Evolutionary conservation across 2,329 filamentous ascomycete genomes (phyloP), one percentile per base, ranked within the genome.

Genomic region (Fusarium piperis): DNA sequence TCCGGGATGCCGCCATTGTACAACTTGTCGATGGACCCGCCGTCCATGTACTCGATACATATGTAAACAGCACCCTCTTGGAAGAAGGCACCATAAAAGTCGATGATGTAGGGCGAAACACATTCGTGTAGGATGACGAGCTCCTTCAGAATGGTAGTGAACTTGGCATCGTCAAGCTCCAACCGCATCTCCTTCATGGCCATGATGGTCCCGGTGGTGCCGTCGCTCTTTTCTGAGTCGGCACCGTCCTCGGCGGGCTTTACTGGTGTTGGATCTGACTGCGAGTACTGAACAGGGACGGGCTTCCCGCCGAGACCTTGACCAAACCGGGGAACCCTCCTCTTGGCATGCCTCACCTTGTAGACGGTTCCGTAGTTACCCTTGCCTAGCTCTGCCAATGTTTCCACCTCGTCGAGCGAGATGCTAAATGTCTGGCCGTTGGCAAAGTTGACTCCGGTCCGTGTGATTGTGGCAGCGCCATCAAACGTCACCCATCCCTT

Each of bases 11-110:
- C 96, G 66, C 95, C 94, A 12, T 89, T 89, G 80, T 99, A 99
- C 13, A 99, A 84, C 81, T 98, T 98, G 85, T 99, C 96, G 78
- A 98, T 95, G 38, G 95, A 98, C 9, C 96, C 96, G 52, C 96
- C 96, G 79, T 99, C 95, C 96, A 99, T 99, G 82, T 94, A 97
- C 83, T 99, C 96, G 81, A 99, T 97, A 83, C 96, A 99, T 81
- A 99, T 98, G 82, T 99, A 99, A 2, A 99, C 96, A 0, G 96
- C 96, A 30, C 96, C 95, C 84, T 99, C 96, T 79, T 99, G 96
- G 86, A 98, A 99, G 81, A 99, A 99, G 6, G 96, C 96, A 1
- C 96, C 96, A 80, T 98, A 99, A 78, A 99, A 99, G 79, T 99
- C 95, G 81, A 99, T 96, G 74, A 99, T 98, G 81, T 95, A 97